Evolutionary conservation across 2,329 filamentous ascomycete species (phyloP), one percentile per base, ranked within the genome.

Genomic region (Berkeleyomyces rouxiae): DNA sequence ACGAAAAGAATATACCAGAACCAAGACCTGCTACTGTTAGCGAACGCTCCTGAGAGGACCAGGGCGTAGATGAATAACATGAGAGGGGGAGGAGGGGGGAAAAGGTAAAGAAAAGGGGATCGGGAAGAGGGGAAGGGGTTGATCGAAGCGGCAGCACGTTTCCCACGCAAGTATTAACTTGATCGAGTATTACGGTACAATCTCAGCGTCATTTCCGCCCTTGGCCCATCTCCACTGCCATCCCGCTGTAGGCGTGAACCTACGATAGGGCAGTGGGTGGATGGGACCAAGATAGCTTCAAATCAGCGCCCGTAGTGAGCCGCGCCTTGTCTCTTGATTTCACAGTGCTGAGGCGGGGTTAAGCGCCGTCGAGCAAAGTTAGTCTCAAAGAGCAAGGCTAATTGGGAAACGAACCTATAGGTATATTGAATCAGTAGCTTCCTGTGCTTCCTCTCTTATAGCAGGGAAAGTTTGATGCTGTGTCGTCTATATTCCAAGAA

Each of bases 101-200:
- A 66, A 68, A 67, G 66, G 42, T 10, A 13, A 43, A 43, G 9
- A 43, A 10, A 10, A 43, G 23, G 23, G 23, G 23, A 23, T 23
- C 23, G 23, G 23, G 23, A 55, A 67, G 60, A 63, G 65, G 66
- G 65, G 68, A 67, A 68, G 70, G 72, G 69, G 68, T 71, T 72
- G 74, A 72, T 76, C 74, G 77, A 83, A 89, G 87, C 87, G 88
- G 88, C 88, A 91, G 87, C 88, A 92, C 88, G 81, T 91, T 92
- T 87, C 88, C 85, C 88, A 92, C 88, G 88, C 88, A 93, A 93
- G 88, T 86, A 90, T 92, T 93, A 92, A 88, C 88, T 93, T 93
- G 88, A 88, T 93, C 88, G 88, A 92, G 88, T 92, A 85, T 84
- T 87, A 91, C 88, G 88, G 88, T 93, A 83, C 86, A 85, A 86